phyloP scores from a whole-genome alignment of 768 basidiomycete species.

The Clitopilus hobsonii region DNA sequence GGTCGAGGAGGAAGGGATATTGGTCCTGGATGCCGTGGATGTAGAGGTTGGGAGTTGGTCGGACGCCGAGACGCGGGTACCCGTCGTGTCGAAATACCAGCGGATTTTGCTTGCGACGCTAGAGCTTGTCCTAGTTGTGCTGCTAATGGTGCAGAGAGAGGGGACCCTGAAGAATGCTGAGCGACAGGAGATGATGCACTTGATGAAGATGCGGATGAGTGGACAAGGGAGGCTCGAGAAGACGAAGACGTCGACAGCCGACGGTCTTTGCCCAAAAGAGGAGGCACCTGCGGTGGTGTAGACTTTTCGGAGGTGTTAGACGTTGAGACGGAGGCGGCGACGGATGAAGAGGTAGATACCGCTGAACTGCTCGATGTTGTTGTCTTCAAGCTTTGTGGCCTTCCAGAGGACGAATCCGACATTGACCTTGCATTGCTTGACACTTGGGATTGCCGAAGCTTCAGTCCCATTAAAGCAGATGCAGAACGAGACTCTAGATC shows the following conservation, averaged over 20 bases:
- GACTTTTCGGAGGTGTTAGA: constrained; percentile 8
- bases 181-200: constrained; percentile 36
- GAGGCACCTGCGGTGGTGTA: constrained; percentile 1
- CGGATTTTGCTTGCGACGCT: background rate
- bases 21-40: constrained; percentile 59
- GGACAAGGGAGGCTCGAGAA: background rate
- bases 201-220: constrained; percentile 14
- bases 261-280: background rate
- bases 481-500: constrained; percentile 6
- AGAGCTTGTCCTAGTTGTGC: background rate
- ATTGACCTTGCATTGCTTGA: constrained; percentile 9
- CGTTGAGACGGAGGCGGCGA: constrained; percentile 9
- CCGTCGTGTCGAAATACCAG: background rate
- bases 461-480: constrained; percentile 4
- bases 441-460: background rate
- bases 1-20: constrained; percentile 65
- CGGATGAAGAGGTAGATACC: constrained; percentile 10
- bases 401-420: constrained; percentile 10
- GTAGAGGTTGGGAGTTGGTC: constrained; percentile 12
- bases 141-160: background rate
- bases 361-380: constrained; percentile 2
- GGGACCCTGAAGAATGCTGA: constrained; percentile 8
- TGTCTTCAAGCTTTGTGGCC: background rate
- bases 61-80: constrained; percentile 6
- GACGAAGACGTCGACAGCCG: constrained; percentile 7